Evolutionary conservation across 495 filamentous ascomycete genomes (phyloP).

Genomic region (Xylaria scruposa): DNA sequence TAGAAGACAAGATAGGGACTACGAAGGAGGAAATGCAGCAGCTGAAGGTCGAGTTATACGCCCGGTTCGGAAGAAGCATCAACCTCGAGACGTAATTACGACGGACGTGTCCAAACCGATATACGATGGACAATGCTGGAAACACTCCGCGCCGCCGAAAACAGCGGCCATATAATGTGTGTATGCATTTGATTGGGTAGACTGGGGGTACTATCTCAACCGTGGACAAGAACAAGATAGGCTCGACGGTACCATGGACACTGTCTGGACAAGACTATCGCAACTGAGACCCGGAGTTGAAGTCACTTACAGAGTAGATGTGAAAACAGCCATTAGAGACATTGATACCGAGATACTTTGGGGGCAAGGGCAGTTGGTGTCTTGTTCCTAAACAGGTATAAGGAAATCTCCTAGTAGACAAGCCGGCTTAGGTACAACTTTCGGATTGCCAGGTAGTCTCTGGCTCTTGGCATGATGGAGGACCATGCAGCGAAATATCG

Average conservation of each 20-base stretch:
- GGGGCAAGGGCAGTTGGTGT: background rate
- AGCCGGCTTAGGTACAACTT: background rate
- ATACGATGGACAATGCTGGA: background rate
- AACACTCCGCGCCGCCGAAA: background rate
- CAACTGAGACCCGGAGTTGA: background rate
- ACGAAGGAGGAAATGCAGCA: conserved; percentile 85
- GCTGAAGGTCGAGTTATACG: conserved; percentile 90
- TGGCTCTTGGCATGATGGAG: background rate
- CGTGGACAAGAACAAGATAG: background rate
- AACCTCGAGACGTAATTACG: conserved; percentile 86
- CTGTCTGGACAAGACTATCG: background rate
- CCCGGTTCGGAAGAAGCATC: conserved; percentile 91
- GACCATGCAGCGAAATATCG: background rate
- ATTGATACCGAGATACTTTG: background rate
- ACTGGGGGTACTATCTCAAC: background rate
- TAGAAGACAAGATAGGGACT: conserved; percentile 76
- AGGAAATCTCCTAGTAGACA: background rate
- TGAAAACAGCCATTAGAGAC: background rate
- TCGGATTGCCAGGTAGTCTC: background rate
- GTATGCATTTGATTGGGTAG: background rate
- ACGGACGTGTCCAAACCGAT: background rate
- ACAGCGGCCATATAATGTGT: background rate
- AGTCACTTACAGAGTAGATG: too few species aligned
- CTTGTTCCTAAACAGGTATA: background rate
- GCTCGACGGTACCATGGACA: background rate